Evolutionary conservation across 2,329 filamentous ascomycete genomes (phyloP), one percentile per base, ranked within the genome.

Genomic region (Calonectria multiphialidica): DNA sequence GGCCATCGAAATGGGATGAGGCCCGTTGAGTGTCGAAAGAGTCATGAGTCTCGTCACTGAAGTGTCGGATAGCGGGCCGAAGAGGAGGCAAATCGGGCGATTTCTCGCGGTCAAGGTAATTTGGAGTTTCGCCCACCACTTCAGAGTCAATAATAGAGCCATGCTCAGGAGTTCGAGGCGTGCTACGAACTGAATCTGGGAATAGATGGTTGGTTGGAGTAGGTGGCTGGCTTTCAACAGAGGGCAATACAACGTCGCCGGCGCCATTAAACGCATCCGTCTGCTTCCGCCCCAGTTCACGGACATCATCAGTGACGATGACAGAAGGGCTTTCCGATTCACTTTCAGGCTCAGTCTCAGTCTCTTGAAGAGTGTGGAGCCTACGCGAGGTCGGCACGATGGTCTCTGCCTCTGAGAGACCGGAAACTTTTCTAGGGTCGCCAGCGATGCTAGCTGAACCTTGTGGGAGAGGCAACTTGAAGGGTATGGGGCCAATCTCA

Each of bases 11-110:
- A 47, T 83, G 81, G 68, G 81, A 86, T 18, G 82, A 82, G 15
- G 80, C 79, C 5, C 80, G 84, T 66, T 83, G 83, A 18, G 86
- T 75, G 12, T 85, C 75, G 0, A 83, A 85, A 8, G 84, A 87
- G n/a, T 82, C 80, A 33, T 84, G 79, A 2, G 82, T 85, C 8
- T 75, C 74, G 44, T 80, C 78, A 68, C 83, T 86, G 18, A 72
- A 78, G 35, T 77, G 80, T 40, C 82, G 79, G 10, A 72, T 74
- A 44, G 78, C 77, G 45, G 78, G 78, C 13, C 80, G 80, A 28
- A 86, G 77, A 1, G 82, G 80, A 5, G 86, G 85, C 5, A 87
- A 77, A 49, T 83, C 81, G 13, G 79, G 62, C 21, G 84, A 83
- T 21, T 81, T 82, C 12, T 82, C 81, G 45, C 74, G 33, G 21